phyloP scores from a whole-genome alignment of 73 alveolate species.

The Symbiodinium natans region DNA sequence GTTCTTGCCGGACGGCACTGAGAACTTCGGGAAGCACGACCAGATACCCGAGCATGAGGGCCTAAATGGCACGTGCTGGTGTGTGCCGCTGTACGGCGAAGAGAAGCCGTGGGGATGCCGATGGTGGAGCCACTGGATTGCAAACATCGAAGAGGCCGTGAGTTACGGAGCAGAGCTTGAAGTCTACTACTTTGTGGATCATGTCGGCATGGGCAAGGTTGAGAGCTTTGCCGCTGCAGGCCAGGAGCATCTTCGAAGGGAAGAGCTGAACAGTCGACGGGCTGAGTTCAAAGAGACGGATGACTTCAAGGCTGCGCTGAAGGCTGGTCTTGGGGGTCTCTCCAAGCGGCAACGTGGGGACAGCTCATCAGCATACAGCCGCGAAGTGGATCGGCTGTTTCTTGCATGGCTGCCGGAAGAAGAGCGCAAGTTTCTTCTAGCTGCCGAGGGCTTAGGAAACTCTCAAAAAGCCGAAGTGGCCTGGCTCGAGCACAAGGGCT shows the following conservation, averaged over 20 bases:
- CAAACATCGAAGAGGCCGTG: slow-evolving; percentile 12
- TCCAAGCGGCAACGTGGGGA: slow-evolving; percentile 14
- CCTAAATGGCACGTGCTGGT: background rate
- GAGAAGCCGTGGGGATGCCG: background rate
- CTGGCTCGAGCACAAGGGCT: too few species aligned
- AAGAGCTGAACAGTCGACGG: background rate
- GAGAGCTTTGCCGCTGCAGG: background rate
- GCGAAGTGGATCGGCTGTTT: background rate
- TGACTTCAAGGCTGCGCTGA: too few species aligned
- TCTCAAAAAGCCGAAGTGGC: too few species aligned
- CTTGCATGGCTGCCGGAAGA: too few species aligned
- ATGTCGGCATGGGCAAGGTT: background rate
- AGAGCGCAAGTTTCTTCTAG: too few species aligned
- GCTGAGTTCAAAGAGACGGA: too few species aligned
- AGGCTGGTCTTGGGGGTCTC: background rate
- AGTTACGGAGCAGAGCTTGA: background rate
- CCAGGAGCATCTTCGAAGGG: background rate
- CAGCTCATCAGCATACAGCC: background rate
- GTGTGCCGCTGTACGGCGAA: slow-evolving; percentile 8
- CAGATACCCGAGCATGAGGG: background rate
- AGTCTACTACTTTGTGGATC: background rate
- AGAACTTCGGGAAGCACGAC: background rate
- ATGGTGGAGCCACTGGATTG: background rate
- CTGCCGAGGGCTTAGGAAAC: too few species aligned
- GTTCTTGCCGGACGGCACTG: background rate